Evolutionary conservation across 2,329 filamentous ascomycete species (phyloP).

Genomic region (Westerdykella sp.): DNA sequence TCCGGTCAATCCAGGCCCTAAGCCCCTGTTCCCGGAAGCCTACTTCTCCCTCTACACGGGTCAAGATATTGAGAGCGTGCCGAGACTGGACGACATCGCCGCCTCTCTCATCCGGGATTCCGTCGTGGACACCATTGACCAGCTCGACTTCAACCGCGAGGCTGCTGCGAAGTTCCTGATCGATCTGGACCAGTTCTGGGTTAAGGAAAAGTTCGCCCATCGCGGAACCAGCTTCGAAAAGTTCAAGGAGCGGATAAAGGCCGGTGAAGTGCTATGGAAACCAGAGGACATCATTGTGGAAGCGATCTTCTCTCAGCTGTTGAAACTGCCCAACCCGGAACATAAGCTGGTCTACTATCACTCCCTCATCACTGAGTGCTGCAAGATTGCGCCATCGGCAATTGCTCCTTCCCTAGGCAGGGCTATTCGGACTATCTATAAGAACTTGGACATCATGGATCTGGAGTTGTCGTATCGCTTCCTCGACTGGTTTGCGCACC

Average conservation of each 20-base stretch:
- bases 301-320: constrained; percentile 90
- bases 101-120: constrained; percentile 79
- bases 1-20: constrained; percentile 65
- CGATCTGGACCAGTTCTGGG: constrained; percentile 91
- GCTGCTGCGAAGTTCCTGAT: constrained; percentile 82
- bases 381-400: constrained; percentile 92
- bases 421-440: constrained; percentile 87
- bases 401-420: constrained; percentile 89
- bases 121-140: constrained; percentile 87
- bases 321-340: constrained; percentile 78
- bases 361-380: constrained; percentile 86
- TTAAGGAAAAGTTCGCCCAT: constrained; percentile 84
- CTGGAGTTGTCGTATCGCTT: constrained; percentile 82
- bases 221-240: constrained; percentile 89
- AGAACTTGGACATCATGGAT: constrained; percentile 74
- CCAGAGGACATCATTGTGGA: constrained; percentile 97
- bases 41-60: constrained; percentile 88
- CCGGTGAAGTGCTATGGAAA: constrained; percentile 80
- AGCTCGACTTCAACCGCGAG: constrained; percentile 86
- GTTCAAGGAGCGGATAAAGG: constrained; percentile 54
- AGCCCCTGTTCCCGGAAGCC: constrained; percentile 81
- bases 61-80: constrained; percentile 85
- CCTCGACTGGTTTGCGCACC: constrained; percentile 95
- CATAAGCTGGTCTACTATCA: constrained; percentile 98
- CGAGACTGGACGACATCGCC: constrained; percentile 66